Base-by-base conservation (phyloP, 2,329 filamentous ascomycete species). In the Coleophoma cylindrospora region DNA sequence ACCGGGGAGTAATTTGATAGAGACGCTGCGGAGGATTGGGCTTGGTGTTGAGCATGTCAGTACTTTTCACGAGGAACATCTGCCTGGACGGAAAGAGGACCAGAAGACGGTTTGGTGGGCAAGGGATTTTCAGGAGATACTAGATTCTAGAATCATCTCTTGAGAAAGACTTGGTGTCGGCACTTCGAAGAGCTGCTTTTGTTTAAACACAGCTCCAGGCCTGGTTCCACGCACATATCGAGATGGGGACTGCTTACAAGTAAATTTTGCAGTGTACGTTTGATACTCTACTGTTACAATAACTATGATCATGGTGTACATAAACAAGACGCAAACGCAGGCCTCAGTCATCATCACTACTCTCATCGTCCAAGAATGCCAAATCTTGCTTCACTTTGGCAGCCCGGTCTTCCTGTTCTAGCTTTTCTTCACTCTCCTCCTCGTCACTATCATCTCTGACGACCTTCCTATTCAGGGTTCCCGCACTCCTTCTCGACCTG, bases 401-500 rank as follows among this genome's bases (percentile, higher is more conserved):
- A 14, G 36, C 15, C 36, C 36, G 14, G 12, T 38, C 36, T 40
- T 33, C 38, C n/a, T 49, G 50, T 33, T 43, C 52, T 12, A 47
- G 53, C 14, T 52, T 53, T 17, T 50, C 56, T 13, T 54, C 57
- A 5, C 58, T 55, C 27, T 61, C 51, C 34, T 58, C 55, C 45
- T 53, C 57, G 14, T 49, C 55, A 47, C 54, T 50, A 34, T 44
- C 50, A 41, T 58, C 73, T 69, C 67, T 40, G 73, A 71, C 55
- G 72, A 75, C 66, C 65, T 43, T 63, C 62, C 19, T 68, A 57
- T 38, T 61, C 55, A 38, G 53, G 52, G 52, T 64, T 57, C 53
- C 66, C 57, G 48, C 62, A 64, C 41, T 63, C 64, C 43, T 64
- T 53, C 9, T 61, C 64, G 6, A 62, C 60, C 11, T 64, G 52